Conservation (phyloP, 2,329 filamentous ascomycete species). For the Lasiodiplodia sp. region DNA sequence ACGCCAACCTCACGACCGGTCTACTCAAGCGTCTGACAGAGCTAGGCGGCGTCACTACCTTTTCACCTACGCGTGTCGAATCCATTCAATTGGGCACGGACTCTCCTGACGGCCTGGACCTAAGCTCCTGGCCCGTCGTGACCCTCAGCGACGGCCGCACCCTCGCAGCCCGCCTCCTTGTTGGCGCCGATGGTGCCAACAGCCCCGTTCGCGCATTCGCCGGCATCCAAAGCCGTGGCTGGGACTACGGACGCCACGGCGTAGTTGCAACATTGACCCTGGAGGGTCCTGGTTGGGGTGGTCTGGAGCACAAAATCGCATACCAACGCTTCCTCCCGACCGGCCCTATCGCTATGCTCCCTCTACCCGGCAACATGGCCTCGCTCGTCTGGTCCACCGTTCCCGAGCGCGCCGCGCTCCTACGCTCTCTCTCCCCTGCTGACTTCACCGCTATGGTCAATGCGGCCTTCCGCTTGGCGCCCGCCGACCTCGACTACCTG, state of each 20-base stretch:
- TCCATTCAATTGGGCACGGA: constrained; percentile 77
- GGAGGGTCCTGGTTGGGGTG: constrained; percentile 57
- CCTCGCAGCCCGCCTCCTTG: constrained; percentile 82
- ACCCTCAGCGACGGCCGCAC: constrained; percentile 70
- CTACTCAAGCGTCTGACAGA: constrained; percentile 75
- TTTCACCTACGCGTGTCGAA: constrained; percentile 79
- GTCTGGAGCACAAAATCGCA: constrained; percentile 68
- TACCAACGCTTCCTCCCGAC: constrained; percentile 96
- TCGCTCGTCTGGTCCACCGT: constrained; percentile 96
- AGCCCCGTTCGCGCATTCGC: constrained; percentile 91
- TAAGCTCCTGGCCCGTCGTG: constrained; percentile 88
- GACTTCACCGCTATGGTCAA: constrained; percentile 92
- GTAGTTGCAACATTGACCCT: constrained; percentile 88
- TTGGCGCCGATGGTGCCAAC: constrained; percentile 94
- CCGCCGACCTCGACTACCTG: constrained; percentile 83
- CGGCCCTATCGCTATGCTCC: constrained; percentile 89
- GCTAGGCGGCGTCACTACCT: constrained; percentile 71
- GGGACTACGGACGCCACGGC: constrained; percentile 92
- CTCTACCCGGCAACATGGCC: constrained; percentile 81
- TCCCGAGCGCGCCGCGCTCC: constrained; percentile 74
- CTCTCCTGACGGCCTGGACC: constrained; percentile 69
- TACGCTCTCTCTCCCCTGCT: constrained; percentile 75
- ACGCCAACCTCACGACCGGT: constrained; percentile 83
- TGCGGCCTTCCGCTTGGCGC: constrained; percentile 83
- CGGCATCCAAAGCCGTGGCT: constrained; percentile 82